A percentile compares a stretch with the other conserved stretches of the same genome.
Evolutionary conservation across 2,329 filamentous ascomycete species (phyloP).

Genomic region (Pseudogymnoascus sp.): DNA sequence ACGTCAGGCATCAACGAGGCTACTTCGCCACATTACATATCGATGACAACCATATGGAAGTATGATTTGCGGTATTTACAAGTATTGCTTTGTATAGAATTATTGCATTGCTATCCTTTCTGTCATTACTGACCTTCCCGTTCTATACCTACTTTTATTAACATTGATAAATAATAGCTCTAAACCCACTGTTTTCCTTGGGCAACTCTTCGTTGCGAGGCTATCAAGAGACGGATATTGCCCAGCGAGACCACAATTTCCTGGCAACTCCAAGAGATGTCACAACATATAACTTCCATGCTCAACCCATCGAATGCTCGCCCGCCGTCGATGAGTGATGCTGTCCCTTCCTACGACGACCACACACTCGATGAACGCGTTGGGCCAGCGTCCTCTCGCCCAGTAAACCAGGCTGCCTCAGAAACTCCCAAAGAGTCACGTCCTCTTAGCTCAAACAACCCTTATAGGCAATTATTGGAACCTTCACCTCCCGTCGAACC

Average conservation of each 20-base stretch:
- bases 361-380: slow-evolving; percentile 2
- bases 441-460: neutral
- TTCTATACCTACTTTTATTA: slow-evolving; percentile 1
- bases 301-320: neutral
- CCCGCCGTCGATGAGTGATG: neutral
- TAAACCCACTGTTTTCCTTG: neutral
- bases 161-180: neutral
- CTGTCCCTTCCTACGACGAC: neutral
- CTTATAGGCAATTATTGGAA: neutral
- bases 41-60: neutral
- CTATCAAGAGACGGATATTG: neutral
- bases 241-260: neutral
- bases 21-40: slow-evolving; percentile 5
- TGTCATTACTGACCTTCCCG: neutral
- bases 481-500: neutral
- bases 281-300: neutral
- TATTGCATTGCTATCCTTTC: neutral
- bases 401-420: neutral
- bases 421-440: neutral
- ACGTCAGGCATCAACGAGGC: neutral
- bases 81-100: neutral
- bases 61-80: neutral
- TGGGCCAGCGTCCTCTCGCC: neutral
- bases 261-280: neutral
- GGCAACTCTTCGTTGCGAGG: neutral